A percentile compares a stretch with the other conserved stretches of the same genome.
phyloP scores from a whole-genome alignment of 768 basidiomycete genomes.

The Kwoniella mangroviensis region DNA sequence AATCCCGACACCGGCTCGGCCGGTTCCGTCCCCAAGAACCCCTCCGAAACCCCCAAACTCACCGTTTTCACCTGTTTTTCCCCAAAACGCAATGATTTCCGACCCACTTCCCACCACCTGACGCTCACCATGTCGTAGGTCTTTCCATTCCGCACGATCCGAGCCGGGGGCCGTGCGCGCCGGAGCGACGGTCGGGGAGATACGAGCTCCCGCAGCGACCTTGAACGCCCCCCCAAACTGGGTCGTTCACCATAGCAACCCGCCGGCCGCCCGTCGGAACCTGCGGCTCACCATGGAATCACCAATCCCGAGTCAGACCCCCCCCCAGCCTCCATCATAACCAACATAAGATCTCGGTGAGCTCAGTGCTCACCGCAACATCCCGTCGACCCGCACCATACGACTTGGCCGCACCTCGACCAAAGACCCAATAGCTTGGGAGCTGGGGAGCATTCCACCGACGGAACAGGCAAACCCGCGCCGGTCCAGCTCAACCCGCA shows the following conservation, averaged over 20 bases:
- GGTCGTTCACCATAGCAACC: too few relatives aligned
- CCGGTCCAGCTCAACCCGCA: too few relatives aligned
- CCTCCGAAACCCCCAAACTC: background rate
- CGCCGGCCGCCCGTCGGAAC: too few relatives aligned
- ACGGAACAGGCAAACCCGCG: too few relatives aligned
- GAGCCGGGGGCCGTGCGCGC: slow-evolving; percentile 6
- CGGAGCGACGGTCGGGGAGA: background rate
- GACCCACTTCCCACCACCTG: background rate
- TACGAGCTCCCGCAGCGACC: background rate
- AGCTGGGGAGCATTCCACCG: too few relatives aligned
- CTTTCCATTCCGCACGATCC: slow-evolving; percentile 3
- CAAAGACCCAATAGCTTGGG: too few relatives aligned
- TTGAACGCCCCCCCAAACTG: background rate
- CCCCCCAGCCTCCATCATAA: background rate
- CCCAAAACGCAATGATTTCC: slow-evolving; percentile 9
- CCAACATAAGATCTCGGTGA: too few relatives aligned
- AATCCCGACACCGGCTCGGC: background rate
- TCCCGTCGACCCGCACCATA: too few relatives aligned
- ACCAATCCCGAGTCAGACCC: background rate
- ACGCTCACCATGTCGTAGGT: background rate
- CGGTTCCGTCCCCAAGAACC: slow-evolving; percentile 2
- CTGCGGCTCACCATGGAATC: too few relatives aligned
- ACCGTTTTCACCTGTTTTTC: slow-evolving; percentile 1
- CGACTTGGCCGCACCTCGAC: too few relatives aligned
- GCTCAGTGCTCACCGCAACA: too few relatives aligned